These are phyloP conservation scores for Naematelia aurantialba DNA, from an alignment of 768 basidiomycete species.

Conservation along the genomic window DNA sequence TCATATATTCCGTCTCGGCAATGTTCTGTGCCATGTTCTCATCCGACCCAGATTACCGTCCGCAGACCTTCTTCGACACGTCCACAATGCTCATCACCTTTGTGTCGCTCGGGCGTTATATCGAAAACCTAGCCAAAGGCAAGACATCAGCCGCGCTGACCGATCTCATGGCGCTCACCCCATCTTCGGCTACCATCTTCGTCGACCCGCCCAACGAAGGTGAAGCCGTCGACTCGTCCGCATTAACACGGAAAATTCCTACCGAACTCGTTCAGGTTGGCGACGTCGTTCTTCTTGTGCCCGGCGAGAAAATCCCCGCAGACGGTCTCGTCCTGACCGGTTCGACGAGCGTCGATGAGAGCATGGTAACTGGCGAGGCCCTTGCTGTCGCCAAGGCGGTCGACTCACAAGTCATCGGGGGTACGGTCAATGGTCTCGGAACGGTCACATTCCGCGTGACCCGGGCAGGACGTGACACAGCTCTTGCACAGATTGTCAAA, in stretches of 20 bases:
- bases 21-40: slow-evolving; percentile 60
- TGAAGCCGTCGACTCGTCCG: slow-evolving; percentile 18
- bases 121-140: slow-evolving; percentile 96
- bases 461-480: slow-evolving; percentile 92
- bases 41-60: slow-evolving; percentile 63
- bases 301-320: slow-evolving; percentile 93
- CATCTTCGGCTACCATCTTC: slow-evolving; percentile 93
- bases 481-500: slow-evolving; percentile 90
- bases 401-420: slow-evolving; percentile 87
- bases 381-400: slow-evolving; percentile 77
- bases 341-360: slow-evolving; percentile 86
- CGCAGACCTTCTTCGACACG: slow-evolving; percentile 94
- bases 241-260: slow-evolving; percentile 70
- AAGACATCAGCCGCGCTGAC: slow-evolving; percentile 94
- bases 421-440: slow-evolving; percentile 94
- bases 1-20: slow-evolving; percentile 75
- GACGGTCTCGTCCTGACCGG: slow-evolving; percentile 87
- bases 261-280: slow-evolving; percentile 94
- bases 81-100: slow-evolving; percentile 98
- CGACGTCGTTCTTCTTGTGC: slow-evolving; percentile 87
- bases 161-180: slow-evolving; percentile 90
- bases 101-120: slow-evolving; percentile 87
- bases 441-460: slow-evolving; percentile 95
- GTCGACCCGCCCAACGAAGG: slow-evolving; percentile 59
- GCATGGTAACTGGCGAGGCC: slow-evolving; percentile 96